Evolutionary conservation across 2,329 filamentous ascomycete genomes (phyloP).

Genomic region (Cytospora schulzeri): DNA sequence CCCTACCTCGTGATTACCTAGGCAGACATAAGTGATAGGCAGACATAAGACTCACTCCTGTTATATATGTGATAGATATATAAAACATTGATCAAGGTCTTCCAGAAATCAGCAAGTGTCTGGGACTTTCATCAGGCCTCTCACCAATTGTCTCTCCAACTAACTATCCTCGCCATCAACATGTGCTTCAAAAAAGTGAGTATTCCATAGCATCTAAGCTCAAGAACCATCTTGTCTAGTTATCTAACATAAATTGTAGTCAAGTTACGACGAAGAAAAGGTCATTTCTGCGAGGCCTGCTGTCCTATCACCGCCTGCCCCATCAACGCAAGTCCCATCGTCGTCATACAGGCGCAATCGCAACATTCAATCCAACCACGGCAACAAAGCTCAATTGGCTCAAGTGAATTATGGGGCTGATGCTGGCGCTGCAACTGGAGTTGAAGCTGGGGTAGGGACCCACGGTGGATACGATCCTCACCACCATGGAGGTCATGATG

Average conservation of each 20-base stretch:
- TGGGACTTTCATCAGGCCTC: neutral
- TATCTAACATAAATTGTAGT: neutral
- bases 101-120: neutral
- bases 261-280: neutral
- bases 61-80: neutral
- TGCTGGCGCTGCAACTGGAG: neutral
- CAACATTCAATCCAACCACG: neutral
- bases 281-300: neutral
- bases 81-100: neutral
- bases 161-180: neutral
- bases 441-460: neutral
- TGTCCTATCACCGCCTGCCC: no score
- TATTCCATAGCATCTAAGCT: no score
- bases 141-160: neutral
- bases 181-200: constrained; percentile 22
- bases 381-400: neutral
- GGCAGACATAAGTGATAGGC: no score
- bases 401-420: neutral
- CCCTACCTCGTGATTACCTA: no score
- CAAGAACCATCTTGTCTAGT: neutral
- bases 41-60: no score
- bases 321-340: no score
- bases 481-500: neutral
- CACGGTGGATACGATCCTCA: neutral
- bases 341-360: neutral